A percentile compares a stretch with the other conserved stretches of the same genome.
Evolutionary conservation across 805 yeast genomes (phyloP).

Genomic region (Candida caryicola): DNA sequence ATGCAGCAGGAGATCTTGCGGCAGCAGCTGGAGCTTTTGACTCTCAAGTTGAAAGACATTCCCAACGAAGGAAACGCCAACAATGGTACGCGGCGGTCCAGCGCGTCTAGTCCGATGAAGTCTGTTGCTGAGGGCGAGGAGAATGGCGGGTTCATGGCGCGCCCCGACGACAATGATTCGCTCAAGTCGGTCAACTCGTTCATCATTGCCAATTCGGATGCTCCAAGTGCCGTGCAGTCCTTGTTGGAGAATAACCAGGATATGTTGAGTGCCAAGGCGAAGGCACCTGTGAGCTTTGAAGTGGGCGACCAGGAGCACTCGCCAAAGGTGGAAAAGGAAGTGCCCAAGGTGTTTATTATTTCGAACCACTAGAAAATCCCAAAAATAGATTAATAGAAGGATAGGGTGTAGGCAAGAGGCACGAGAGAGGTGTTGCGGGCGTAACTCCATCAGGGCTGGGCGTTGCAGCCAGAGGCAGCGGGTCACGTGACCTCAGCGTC

Average conservation of each 20-base stretch:
- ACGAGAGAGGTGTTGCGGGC: too few species aligned
- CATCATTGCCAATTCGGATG: background rate
- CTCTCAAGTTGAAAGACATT: constrained; percentile 7
- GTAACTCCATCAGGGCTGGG: too few species aligned
- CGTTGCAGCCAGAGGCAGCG: too few species aligned
- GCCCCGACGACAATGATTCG: constrained; percentile 10
- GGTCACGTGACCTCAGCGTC: too few species aligned
- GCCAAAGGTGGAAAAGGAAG: background rate
- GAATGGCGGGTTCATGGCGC: background rate
- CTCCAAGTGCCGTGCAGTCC: constrained; percentile 5
- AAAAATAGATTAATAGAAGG: too few species aligned
- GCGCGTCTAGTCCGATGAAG: background rate
- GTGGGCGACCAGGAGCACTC: background rate
- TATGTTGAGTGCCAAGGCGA: constrained; percentile 1
- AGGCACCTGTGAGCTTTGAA: constrained; percentile 1
- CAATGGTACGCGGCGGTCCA: background rate
- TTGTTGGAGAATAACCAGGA: constrained; percentile 6
- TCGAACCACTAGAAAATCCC: constrained; percentile 7
- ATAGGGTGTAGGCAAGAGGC: too few species aligned
- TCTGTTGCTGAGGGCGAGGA: background rate
- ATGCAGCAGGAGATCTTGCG: constrained; percentile 36
- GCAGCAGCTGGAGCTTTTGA: constrained; percentile 35
- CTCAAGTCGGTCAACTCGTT: constrained; percentile 10
- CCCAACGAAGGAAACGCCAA: background rate
- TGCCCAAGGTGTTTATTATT: constrained; percentile 11